Base-by-base conservation (phyloP, 2,329 filamentous ascomycete genomes). In the Aspergillaceae sp. region DNA sequence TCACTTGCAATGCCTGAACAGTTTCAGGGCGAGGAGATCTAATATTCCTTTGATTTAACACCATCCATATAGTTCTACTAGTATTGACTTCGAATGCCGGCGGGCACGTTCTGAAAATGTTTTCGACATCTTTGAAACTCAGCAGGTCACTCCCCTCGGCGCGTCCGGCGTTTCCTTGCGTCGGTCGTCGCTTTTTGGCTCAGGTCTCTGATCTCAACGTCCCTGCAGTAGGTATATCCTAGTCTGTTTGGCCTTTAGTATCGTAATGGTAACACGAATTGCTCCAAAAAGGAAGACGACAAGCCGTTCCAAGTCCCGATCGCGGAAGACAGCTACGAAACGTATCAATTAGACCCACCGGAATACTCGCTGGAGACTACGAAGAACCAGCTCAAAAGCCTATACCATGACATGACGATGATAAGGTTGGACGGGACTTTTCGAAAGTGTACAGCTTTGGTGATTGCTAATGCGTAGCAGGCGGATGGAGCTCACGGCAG, bases 401-500 rank as follows among this genome's bases (percentile, higher is more conserved):
- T 96, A 81, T 97, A 96, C 79, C 83, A 83, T 70, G 87, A 96
- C 70, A 96, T 97, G 91, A 87, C 94, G 42, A 76, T 80, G 57
- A 82, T 89, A 65, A 83, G 90, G 88, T 94, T 83, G 67, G 27
- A 38, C 1, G 19, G 19, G 19, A 19, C 19, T 19, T 19, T 19
- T 19, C n/a, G 5, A 7, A 36, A 2, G 4, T 2, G 5, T 6
- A 19, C 26, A 7, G n/a, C 6, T 1, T 19, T 1, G 6, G 26
- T 32, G 33, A 10, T 28, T 7, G 11, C 40, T 42, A 43, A 47
- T 42, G 33, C 4, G 6, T 27, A 10, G 46, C 60, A 94, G 89
- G 73, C 90, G 92, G 71, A 92, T 97, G 88, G 91, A 97, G 75
- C 91, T 96, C 86, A 87, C 88, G 52, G 87, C 91, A 73, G 91